These are phyloP conservation scores for Agaricus bisporus DNA, from an alignment of 768 basidiomycete genomes.

Conservation along the genomic window DNA sequence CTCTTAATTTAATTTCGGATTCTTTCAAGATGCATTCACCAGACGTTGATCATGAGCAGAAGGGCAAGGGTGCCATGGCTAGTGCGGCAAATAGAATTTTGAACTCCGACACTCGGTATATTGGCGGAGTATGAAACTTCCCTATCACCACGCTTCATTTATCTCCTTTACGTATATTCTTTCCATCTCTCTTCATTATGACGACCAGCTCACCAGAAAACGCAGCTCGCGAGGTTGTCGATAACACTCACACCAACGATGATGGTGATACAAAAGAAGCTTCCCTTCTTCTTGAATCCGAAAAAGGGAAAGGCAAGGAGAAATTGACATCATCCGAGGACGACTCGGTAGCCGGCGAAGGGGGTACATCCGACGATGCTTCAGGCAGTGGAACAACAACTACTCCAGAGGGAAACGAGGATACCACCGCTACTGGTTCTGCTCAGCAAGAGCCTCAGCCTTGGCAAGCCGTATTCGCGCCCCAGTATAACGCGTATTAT, in stretches of 20 bases:
- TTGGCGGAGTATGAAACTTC: slow-evolving; percentile 1
- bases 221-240: background rate
- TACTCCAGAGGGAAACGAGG: background rate
- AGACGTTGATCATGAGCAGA: no score
- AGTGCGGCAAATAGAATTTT: no score
- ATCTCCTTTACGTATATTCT: background rate
- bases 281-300: background rate
- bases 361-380: background rate
- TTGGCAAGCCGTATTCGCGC: slow-evolving; percentile 83
- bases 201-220: background rate
- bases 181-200: background rate
- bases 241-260: background rate
- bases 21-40: no score
- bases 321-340: background rate
- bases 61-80: no score
- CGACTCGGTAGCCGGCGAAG: background rate
- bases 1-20: no score
- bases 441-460: slow-evolving; percentile 15
- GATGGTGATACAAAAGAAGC: background rate
- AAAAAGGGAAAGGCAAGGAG: slow-evolving; percentile 4
- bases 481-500: slow-evolving; percentile 77
- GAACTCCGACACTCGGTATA: background rate
- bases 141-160: background rate
- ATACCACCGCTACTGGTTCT: background rate
- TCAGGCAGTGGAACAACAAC: background rate